Evolutionary conservation across 345 rosid genomes (phyloP).

Genomic region (Crucihimalaya himalaica): DNA sequence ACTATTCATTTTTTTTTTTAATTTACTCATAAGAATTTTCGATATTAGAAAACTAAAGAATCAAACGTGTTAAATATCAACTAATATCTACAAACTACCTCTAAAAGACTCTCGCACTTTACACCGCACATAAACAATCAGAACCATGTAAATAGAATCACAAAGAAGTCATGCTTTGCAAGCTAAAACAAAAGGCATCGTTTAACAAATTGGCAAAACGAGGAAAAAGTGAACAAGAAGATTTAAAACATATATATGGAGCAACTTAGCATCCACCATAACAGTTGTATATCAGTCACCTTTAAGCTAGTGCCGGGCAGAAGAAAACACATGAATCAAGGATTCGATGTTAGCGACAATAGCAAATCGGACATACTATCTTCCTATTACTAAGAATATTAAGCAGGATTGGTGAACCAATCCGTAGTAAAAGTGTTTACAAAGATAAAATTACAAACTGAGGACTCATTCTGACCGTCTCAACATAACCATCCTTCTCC

Average conservation of each 20-base stretch:
- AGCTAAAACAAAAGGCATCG: neutral
- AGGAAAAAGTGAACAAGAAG: neutral
- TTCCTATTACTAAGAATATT: neutral
- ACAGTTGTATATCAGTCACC: neutral
- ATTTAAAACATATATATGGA: neutral
- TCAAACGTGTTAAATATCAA: neutral
- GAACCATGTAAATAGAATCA: neutral
- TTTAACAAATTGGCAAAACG: neutral
- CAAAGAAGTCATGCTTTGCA: neutral
- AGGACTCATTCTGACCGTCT: neutral
- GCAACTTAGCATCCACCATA: neutral
- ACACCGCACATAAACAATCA: conserved; percentile 10
- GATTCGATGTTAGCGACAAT: neutral
- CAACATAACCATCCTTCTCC: neutral
- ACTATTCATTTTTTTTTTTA: neutral
- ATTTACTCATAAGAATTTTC: neutral
- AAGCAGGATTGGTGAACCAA: neutral
- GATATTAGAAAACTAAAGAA: neutral
- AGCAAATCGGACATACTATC: neutral
- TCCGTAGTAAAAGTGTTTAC: too few relatives aligned
- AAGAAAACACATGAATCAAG: neutral
- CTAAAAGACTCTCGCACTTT: conserved; percentile 9
- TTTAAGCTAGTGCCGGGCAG: neutral
- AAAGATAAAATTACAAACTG: too few relatives aligned
- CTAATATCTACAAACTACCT: neutral